Base-by-base conservation (phyloP, 1,284 basidiomycete genomes). In the Leccinum laetum region DNA sequence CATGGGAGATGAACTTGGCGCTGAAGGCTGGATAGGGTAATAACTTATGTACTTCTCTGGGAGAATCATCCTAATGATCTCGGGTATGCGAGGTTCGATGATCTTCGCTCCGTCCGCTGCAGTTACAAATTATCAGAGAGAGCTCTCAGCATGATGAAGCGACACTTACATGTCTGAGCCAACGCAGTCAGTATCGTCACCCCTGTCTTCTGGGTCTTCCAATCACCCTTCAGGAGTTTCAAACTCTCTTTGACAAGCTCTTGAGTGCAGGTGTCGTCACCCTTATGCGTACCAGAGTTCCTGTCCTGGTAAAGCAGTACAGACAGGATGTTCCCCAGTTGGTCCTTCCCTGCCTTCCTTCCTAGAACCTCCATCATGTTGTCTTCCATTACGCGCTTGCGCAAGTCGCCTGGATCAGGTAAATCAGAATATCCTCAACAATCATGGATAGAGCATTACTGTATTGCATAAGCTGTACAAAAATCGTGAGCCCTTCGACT, bases 51-150 rank as follows among this genome's bases (percentile, higher is more conserved):
- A 53, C 21, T 26, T 53, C 52, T 53, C 46, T 0, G 69, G 68
- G 9, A 73, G 65, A 49, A 73, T 71, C 64, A 74, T 71, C 37
- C 53, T 41, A 9, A 75, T 24, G 1, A 73, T 68, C 13, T 71
- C n/a, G 5, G 24, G 4, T n/a, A 75, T 58, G 6, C 7, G 35
- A 7, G 41, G 16, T 1, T n/a, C 2, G 32, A 75, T 67, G 2
- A 53, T n/a, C 1, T 3, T 13, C 14, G 63, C 58, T 3, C 74
- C 74, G 4, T 63, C 56, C 1, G 70, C 74, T 73, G 6, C 24
- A 61, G 16, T 29, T 24, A 29, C 24, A 14, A 6, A 26, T 24
- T 4, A 21, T 64, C 6, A 65, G 24, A 6, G 24, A 3, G 1
- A 26, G 24, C 24, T 26, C 24, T 24, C 24, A 3, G 24, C 24